Evolutionary conservation across 495 filamentous ascomycete species (phyloP).

Genomic region (Penicillium canescens): DNA sequence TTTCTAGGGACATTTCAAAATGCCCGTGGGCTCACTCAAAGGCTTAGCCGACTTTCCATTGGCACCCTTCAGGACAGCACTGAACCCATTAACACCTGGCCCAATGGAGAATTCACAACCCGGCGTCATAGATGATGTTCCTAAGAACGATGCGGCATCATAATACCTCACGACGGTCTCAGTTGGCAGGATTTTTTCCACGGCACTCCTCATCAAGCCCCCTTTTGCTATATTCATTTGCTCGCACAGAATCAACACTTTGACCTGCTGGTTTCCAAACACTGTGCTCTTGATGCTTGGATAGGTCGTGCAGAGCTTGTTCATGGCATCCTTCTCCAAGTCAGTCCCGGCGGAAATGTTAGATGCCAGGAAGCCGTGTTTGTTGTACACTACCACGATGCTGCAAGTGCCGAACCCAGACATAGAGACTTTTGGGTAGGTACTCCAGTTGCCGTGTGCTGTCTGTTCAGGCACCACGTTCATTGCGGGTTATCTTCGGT

Average conservation of each 20-base stretch:
- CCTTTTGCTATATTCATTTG: neutral
- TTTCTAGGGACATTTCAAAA: neutral
- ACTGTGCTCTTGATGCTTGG: neutral
- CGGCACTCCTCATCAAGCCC: neutral
- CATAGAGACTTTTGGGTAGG: no score
- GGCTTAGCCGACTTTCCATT: neutral
- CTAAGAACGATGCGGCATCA: neutral
- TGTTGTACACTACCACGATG: neutral
- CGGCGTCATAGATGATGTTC: no score
- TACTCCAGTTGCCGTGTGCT: no score
- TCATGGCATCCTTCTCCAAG: neutral
- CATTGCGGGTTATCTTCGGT: neutral
- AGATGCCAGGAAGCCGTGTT: neutral
- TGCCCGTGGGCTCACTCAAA: neutral
- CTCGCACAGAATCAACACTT: neutral
- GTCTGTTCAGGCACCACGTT: no score
- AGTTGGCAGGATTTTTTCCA: neutral
- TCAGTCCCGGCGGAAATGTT: neutral
- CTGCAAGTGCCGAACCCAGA: neutral
- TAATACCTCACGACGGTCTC: neutral
- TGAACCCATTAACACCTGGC: no score
- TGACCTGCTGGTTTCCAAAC: neutral
- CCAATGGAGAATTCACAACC: no score
- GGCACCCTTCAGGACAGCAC: no score
- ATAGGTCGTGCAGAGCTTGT: neutral